These are phyloP conservation scores for Albatrellus sp. DNA, from an alignment of 1,284 basidiomycete genomes.

Conservation along the genomic window DNA sequence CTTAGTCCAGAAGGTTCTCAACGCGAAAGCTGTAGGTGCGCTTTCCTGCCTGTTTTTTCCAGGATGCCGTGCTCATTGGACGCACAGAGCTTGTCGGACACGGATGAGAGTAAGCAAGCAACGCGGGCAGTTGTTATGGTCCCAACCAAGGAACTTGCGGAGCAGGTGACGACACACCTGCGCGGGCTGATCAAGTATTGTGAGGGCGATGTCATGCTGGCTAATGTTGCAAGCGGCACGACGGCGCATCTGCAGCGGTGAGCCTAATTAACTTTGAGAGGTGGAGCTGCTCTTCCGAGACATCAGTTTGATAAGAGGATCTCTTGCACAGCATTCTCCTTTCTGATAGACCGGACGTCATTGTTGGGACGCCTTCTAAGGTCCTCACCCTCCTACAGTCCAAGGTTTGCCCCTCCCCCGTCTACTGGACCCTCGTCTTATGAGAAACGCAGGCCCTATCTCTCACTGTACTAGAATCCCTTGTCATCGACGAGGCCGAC, in stretches of 20 bases:
- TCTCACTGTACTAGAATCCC: constrained; percentile 59
- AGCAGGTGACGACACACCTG: constrained; percentile 77
- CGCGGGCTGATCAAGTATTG: constrained; percentile 61
- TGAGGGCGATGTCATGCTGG: constrained; percentile 61
- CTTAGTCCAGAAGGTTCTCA: constrained; percentile 80
- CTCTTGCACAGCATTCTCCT: constrained; percentile 46
- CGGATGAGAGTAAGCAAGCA: constrained; percentile 33
- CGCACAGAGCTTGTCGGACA: constrained; percentile 23
- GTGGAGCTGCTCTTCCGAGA: too few relatives aligned
- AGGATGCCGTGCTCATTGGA: not conserved
- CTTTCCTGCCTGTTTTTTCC: constrained; percentile 4
- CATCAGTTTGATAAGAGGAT: not conserved
- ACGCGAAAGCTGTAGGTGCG: constrained; percentile 63
- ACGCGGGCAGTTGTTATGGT: constrained; percentile 85
- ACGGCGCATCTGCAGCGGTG: constrained; percentile 72
- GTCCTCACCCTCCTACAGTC: constrained; percentile 71
- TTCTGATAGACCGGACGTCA: constrained; percentile 86
- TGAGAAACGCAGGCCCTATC: constrained; percentile 35
- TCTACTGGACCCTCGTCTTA: constrained; percentile 1
- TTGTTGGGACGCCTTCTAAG: constrained; percentile 86
- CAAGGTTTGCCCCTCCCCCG: constrained; percentile 33
- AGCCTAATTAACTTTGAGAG: constrained; percentile 13
- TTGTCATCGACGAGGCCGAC: constrained; percentile 98
- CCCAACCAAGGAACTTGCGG: constrained; percentile 87
- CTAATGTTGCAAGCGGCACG: constrained; percentile 73